Conservation (phyloP, 2,329 filamentous ascomycete genomes). For the Colletotrichum liriopes region DNA sequence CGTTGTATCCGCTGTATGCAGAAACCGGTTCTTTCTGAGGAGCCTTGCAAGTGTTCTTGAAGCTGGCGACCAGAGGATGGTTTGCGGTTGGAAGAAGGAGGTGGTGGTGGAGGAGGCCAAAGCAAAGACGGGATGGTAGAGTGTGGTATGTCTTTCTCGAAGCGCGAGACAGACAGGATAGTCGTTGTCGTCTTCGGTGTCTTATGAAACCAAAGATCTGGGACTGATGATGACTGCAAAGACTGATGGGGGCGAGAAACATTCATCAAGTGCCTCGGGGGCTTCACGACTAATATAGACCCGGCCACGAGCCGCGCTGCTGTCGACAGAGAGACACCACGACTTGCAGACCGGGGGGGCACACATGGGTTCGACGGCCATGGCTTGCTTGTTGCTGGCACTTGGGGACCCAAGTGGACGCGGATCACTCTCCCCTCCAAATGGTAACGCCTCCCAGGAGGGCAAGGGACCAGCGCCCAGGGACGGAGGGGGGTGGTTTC, state of each 20-base stretch:
- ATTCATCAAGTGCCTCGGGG: constrained; percentile 39
- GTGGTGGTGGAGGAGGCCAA: background rate
- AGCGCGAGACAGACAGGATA: constrained; percentile 7
- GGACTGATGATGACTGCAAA: constrained; percentile 29
- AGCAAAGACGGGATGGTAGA: background rate
- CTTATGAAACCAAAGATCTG: constrained; percentile 20
- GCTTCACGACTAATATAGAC: constrained; percentile 45
- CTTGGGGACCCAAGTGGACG: constrained; percentile 31
- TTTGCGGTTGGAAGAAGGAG: background rate
- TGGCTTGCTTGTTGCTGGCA: constrained; percentile 29
- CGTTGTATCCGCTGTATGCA: background rate
- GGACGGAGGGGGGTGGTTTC: constrained; percentile 25
- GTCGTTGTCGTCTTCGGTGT: constrained; percentile 17
- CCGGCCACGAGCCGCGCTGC: constrained; percentile 32
- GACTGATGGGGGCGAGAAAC: constrained; percentile 42
- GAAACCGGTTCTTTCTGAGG: background rate
- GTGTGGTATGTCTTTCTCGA: constrained; percentile 21
- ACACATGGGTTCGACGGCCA: constrained; percentile 34
- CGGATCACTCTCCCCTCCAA: constrained; percentile 32
- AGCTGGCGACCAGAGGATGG: background rate
- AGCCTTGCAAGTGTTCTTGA: background rate
- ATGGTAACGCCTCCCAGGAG: constrained; percentile 7
- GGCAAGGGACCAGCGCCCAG: constrained; percentile 33
- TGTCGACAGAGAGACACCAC: constrained; percentile 36
- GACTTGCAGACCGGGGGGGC: constrained; percentile 23